Percentiles rank a stretch among this genome's conserved stretches.
These are phyloP conservation scores for Cytospora piceae DNA, from an alignment of 2,329 filamentous ascomycete species.

Conservation along the genomic window DNA sequence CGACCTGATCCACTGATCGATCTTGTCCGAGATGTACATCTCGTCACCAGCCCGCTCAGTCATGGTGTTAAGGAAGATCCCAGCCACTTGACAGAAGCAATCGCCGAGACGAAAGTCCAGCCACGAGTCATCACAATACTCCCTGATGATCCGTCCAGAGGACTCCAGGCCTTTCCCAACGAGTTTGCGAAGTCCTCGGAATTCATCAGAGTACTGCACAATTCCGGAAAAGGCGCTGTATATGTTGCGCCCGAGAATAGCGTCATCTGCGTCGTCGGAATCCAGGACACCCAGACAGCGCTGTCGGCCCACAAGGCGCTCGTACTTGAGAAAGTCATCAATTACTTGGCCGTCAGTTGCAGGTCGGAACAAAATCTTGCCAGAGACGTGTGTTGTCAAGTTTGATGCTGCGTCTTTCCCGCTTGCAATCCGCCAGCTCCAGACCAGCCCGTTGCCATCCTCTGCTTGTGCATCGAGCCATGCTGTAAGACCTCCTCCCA, in stretches of 20 bases:
- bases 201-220: slow-evolving; percentile 41
- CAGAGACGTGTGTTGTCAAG: slow-evolving; percentile 27
- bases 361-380: slow-evolving; percentile 35
- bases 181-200: slow-evolving; percentile 40
- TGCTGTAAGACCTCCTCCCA: slow-evolving; percentile 26
- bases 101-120: slow-evolving; percentile 39
- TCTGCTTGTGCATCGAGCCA: neutral
- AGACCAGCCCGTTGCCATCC: slow-evolving; percentile 30
- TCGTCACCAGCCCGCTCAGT: slow-evolving; percentile 33
- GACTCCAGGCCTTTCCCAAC: slow-evolving; percentile 37
- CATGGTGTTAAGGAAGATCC: slow-evolving; percentile 45
- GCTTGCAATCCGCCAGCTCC: slow-evolving; percentile 38
- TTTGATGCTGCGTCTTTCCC: slow-evolving; percentile 31
- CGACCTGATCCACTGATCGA: slow-evolving; percentile 41
- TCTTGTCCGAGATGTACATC: slow-evolving; percentile 41
- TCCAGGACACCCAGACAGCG: slow-evolving; percentile 39
- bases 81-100: slow-evolving; percentile 42
- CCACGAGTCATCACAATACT: slow-evolving; percentile 31
- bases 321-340: slow-evolving; percentile 37
- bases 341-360: slow-evolving; percentile 26
- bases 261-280: slow-evolving; percentile 37
- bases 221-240: slow-evolving; percentile 44
- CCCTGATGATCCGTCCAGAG: slow-evolving; percentile 37
- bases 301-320: slow-evolving; percentile 41
- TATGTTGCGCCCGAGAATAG: slow-evolving; percentile 42